These are phyloP conservation scores for Tricholoma saponaceum DNA, from an alignment of 768 basidiomycete species.

Conservation along the genomic window DNA sequence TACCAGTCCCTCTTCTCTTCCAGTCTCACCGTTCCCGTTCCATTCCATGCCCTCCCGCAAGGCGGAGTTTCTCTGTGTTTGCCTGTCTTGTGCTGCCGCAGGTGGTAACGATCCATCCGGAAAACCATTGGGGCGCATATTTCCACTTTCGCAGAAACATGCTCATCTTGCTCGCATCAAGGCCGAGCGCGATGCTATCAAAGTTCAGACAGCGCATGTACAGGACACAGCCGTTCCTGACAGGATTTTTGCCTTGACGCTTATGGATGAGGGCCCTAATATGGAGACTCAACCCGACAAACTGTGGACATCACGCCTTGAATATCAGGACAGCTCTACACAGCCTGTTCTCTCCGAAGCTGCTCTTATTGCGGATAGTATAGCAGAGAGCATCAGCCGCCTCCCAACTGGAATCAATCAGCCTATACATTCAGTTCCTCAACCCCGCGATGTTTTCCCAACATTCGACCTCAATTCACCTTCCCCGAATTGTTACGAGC, in stretches of 20 bases:
- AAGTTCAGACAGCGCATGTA: not conserved
- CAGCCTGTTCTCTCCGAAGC: not conserved
- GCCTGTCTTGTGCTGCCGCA: not conserved
- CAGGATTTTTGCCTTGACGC: not conserved
- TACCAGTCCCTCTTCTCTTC: too few species aligned
- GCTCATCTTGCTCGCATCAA: not conserved
- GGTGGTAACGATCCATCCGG: not conserved
- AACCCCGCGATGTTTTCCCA: not conserved
- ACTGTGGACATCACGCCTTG: not conserved
- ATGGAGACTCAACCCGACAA: not conserved
- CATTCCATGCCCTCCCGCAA: too few species aligned
- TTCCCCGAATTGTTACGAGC: not conserved
- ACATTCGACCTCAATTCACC: not conserved
- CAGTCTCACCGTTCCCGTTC: too few species aligned
- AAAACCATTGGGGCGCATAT: not conserved
- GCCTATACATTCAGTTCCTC: not conserved
- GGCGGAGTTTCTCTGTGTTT: not conserved
- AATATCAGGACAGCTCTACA: not conserved
- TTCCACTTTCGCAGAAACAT: not conserved
- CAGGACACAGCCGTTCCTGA: not conserved
- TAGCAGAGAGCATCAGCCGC: not conserved
- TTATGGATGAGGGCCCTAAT: not conserved
- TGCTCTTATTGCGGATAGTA: not conserved
- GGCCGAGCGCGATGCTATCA: not conserved
- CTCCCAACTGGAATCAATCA: not conserved